Percentiles rank a stretch among this genome's conserved stretches.
Evolutionary conservation across 345 rosid genomes (phyloP).

Genomic region (Crucihimalaya himalaica): DNA sequence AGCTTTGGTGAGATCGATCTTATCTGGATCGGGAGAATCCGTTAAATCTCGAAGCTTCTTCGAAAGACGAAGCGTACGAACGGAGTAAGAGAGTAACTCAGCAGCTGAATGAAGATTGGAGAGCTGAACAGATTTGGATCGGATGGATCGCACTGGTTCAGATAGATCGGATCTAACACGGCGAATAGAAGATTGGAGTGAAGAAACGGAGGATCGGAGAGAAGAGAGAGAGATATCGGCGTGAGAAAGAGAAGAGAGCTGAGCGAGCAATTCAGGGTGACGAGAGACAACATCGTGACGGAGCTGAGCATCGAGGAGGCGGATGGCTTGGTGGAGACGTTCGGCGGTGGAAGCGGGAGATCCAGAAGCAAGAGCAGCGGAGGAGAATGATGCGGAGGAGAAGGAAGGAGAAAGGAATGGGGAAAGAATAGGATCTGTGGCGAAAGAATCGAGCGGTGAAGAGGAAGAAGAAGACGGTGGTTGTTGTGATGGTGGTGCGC

Average conservation of each 20-base stretch:
- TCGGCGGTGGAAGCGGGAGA: conserved; percentile 99
- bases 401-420: conserved; percentile 87
- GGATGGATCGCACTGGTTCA: conserved; percentile 69
- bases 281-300: conserved; percentile 90
- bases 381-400: conserved; percentile 88
- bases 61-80: conserved; percentile 71
- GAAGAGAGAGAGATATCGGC: conserved; percentile 85
- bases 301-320: conserved; percentile 88
- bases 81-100: conserved; percentile 77
- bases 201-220: conserved; percentile 81
- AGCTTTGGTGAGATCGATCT: conserved; percentile 87
- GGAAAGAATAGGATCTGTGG: conserved; percentile 72
- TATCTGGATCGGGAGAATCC: conserved; percentile 61
- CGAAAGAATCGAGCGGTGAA: conserved; percentile 73
- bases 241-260: conserved; percentile 82
- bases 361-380: conserved; percentile 96
- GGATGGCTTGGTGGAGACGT: conserved; percentile 91
- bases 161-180: conserved; percentile 89
- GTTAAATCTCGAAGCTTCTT: conserved; percentile 83
- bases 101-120: conserved; percentile 71
- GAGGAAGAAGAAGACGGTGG: conserved; percentile 30
- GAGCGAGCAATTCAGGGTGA: conserved; percentile 79
- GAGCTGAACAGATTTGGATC: conserved; percentile 69
- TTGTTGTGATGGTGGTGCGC: conserved; percentile 13
- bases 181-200: conserved; percentile 81